phyloP scores from a whole-genome alignment of 345 rosid species.

The Rhodomyrtus tomentosa region DNA sequence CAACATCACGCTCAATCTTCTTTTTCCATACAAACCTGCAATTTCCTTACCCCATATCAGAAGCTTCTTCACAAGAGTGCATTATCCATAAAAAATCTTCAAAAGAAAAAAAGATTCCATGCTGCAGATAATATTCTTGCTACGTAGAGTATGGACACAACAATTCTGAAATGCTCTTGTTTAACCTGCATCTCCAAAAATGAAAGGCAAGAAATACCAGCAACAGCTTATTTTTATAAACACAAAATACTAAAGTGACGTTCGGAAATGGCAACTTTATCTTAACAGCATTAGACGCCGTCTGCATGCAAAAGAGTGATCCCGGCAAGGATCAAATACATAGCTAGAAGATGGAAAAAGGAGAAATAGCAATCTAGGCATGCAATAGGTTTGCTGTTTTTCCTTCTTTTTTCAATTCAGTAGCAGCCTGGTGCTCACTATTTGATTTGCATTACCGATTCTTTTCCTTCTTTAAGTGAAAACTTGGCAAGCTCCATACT shows the following conservation, averaged over 20 bases:
- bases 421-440: not conserved
- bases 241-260: not conserved
- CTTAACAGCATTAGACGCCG: not conserved
- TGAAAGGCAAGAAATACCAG: not conserved
- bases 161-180: not conserved
- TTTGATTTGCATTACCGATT: not conserved
- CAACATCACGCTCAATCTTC: conserved; percentile 83
- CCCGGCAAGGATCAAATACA: not conserved
- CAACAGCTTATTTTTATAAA: not conserved
- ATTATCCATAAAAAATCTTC: not conserved
- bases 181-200: not conserved
- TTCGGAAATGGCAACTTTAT: not conserved
- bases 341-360: not conserved
- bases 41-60: not conserved
- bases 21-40: conserved; percentile 91
- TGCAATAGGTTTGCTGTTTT: not conserved
- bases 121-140: not conserved
- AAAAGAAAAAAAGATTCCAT: not conserved
- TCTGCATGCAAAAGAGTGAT: not conserved
- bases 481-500: not conserved
- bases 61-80: not conserved
- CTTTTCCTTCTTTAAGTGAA: not conserved
- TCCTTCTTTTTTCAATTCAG: not conserved
- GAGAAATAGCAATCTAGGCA: not conserved
- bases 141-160: not conserved